phyloP scores from a whole-genome alignment of 2,329 filamentous ascomycete species.

The Berkeleyomyces rouxiae region DNA sequence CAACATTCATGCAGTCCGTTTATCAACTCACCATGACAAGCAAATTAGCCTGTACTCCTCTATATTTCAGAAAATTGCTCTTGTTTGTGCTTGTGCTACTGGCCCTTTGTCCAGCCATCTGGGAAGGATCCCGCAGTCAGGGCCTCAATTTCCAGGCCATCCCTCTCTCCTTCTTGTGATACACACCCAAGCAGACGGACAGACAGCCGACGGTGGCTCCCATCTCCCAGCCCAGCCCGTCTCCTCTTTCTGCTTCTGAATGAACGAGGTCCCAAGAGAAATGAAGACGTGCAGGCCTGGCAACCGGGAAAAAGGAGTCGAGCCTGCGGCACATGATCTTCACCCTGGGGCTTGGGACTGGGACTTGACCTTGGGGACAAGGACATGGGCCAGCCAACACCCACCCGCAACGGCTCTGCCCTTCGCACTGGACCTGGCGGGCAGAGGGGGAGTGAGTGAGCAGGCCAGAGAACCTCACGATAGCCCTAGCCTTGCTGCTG shows the following conservation, averaged over 20 bases:
- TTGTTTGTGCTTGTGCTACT: too few relatives aligned
- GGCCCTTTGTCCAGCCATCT: background rate
- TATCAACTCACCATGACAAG: background rate
- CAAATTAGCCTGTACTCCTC: background rate
- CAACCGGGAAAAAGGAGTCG: background rate
- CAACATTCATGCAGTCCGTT: too few relatives aligned
- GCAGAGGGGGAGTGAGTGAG: too few relatives aligned
- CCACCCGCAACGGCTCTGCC: too few relatives aligned
- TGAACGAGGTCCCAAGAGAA: background rate
- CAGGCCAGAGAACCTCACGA: too few relatives aligned
- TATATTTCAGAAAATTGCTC: too few relatives aligned
- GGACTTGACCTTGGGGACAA: background rate
- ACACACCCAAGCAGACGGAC: background rate
- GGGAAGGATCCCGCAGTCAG: background rate
- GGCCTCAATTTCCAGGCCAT: background rate
- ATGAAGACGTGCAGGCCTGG: background rate
- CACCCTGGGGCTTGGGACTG: background rate
- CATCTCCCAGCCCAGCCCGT: too few relatives aligned
- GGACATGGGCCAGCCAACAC: background rate
- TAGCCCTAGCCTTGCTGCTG: too few relatives aligned
- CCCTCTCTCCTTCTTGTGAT: background rate
- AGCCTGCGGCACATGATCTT: background rate
- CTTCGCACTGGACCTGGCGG: too few relatives aligned
- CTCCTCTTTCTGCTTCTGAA: too few relatives aligned
- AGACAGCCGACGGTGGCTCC: too few relatives aligned